A percentile compares a stretch with the other conserved stretches of the same genome.
Evolutionary conservation across 2,329 filamentous ascomycete species (phyloP).

Genomic region (Celoporthe dispersa): DNA sequence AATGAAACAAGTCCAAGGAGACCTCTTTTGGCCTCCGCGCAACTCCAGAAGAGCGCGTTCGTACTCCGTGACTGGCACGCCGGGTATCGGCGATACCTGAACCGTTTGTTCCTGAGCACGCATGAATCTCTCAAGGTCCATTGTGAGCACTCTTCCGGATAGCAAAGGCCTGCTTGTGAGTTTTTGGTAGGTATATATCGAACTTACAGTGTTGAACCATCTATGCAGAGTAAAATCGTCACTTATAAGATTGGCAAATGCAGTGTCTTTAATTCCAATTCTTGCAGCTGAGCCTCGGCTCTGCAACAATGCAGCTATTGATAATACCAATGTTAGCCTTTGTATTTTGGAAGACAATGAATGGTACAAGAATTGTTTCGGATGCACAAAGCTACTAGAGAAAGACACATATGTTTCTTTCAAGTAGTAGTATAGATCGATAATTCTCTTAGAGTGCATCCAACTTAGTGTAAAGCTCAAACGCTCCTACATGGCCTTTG

Average conservation of each 20-base stretch:
- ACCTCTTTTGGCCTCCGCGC: background rate
- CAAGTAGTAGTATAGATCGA: no score
- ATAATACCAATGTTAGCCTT: background rate
- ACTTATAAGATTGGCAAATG: background rate
- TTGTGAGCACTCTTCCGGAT: background rate
- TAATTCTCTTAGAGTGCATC: background rate
- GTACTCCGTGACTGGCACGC: constrained; percentile 8
- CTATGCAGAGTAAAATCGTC: background rate
- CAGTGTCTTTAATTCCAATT: background rate
- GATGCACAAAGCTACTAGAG: background rate
- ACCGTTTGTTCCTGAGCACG: background rate
- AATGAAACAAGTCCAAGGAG: constrained; percentile 10
- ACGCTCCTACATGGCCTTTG: background rate
- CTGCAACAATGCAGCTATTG: background rate
- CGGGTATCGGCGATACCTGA: background rate
- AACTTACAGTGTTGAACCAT: background rate
- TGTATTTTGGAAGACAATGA: background rate
- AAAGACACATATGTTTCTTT: background rate
- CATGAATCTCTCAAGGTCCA: constrained; percentile 19
- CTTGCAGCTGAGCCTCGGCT: background rate
- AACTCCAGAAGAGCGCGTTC: constrained; percentile 18
- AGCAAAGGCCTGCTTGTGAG: background rate
- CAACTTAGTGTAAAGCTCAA: no score
- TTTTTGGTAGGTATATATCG: background rate
- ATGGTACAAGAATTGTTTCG: background rate